Percentiles rank a stretch among this genome's conserved stretches.
phyloP scores from a whole-genome alignment of 192 early-diverging fungal genomes.

The Coemansia sp. region DNA sequence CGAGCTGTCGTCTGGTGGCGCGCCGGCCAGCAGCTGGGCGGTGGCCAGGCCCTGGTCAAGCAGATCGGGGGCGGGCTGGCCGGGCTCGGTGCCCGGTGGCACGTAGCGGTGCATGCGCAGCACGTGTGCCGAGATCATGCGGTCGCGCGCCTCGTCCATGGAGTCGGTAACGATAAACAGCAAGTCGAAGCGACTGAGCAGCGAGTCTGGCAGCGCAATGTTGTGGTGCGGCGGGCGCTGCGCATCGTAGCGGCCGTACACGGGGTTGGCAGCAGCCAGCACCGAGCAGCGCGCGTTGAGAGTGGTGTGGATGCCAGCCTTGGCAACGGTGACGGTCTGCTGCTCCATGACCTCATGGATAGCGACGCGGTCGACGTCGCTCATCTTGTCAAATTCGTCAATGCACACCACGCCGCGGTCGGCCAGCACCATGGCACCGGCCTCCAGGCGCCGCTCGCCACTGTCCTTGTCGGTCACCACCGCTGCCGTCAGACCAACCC shows the following conservation, averaged over 20 bases:
- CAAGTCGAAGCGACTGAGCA: constrained; percentile 96
- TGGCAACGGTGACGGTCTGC: constrained; percentile 95
- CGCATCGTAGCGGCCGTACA: constrained; percentile 85
- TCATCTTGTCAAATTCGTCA: constrained; percentile 99
- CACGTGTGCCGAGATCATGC: constrained; percentile 88
- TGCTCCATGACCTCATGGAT: constrained; percentile 99
- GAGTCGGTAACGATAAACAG: constrained; percentile 95
- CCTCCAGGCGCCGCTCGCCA: constrained; percentile 89
- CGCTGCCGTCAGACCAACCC: constrained; percentile 96
- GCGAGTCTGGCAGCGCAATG: constrained; percentile 92
- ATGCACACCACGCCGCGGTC: constrained; percentile 98
- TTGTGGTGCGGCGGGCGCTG: constrained; percentile 87
- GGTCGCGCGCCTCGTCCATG: constrained; percentile 79
- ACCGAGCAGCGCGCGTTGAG: constrained; percentile 96
- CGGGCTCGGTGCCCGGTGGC: constrained; percentile 78
- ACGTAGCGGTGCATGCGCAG: constrained; percentile 92
- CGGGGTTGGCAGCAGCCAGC: constrained; percentile 96
- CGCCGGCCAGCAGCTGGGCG: constrained; percentile 25
- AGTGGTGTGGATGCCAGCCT: constrained; percentile 98
- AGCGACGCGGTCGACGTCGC: constrained; percentile 91
- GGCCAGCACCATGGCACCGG: constrained; percentile 98
- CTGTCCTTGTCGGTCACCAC: constrained; percentile 95
- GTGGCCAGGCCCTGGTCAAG: constrained; percentile 42
- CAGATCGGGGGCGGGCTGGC: constrained; percentile 53
- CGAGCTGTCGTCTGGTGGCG: constrained; percentile 44